Evolutionary conservation across 495 filamentous ascomycete species (phyloP), one percentile per base, ranked within the genome.

Genomic region (Jackrogersella minutella): DNA sequence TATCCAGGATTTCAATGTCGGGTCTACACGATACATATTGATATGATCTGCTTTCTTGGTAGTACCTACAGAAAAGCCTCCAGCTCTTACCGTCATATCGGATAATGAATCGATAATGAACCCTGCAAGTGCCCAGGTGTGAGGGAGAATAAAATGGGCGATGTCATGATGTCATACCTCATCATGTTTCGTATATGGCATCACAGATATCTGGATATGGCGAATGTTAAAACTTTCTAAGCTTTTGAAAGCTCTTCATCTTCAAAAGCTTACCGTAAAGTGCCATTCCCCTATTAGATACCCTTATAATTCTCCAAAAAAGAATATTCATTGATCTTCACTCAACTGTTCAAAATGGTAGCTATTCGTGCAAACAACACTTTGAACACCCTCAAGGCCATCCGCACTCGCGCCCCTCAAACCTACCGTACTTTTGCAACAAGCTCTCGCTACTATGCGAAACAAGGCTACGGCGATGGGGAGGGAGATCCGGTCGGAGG

Each of bases 381-480:
- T 14, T 8, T 72, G 24, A 69, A 53, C 56, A 58, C 53, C 46
- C 16, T 72, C 26, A 56, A 69, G 51, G 64, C 57, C 33, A 40
- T 64, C 16, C 63, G 69, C 24, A 60, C 53, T 17, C 60, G 66
- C 22, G 41, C 58, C 52, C 66, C 70, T 40, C 66, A 44, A 59
- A 31, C 40, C 31, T 69, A 58, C 50, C 69, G 61, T 10, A 33
- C 59, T 14, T 66, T 72, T 13, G 10, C 49, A 39, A 52, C 64
- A 2, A 44, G 54, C n/a, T n/a, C 69, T 6, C 46, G 51, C 17
- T 58, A 41, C 41, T 57, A 52, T 11, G 39, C 64, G 14, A n/a
- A n/a, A n/a, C 56, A 65, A 62, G 72, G 75, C 6, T 79, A 77
- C 31, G 75, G 77, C 7, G 71, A 79, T 34, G 75, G 69, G n/a